Base-by-base conservation (phyloP, 495 filamentous ascomycete genomes). In the Penicillium coffeae region DNA sequence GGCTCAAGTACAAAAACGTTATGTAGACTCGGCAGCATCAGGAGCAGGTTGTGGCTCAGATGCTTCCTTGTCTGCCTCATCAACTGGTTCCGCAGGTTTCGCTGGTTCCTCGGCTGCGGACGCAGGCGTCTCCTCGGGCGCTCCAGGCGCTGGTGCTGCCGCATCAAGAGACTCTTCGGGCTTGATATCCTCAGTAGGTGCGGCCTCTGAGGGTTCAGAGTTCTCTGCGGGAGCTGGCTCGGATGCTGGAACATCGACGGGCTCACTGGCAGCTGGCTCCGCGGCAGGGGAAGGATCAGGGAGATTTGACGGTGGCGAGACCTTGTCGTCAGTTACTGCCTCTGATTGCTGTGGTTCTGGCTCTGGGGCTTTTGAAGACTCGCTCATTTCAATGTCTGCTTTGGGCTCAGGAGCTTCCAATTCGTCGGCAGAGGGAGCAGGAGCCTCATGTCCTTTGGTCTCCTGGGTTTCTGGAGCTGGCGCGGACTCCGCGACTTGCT, bases 361-460 rank as follows among this genome's bases (percentile, higher is more conserved):
- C 25, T 30, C 5, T 30, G 25, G n/a, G n/a, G n/a, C n/a, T n/a
- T n/a, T n/a, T n/a, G n/a, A n/a, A n/a, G n/a, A n/a, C n/a, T 51
- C 51, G 30, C 30, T 47, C 52, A 58, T 53, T 13, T 46, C 38
- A 5, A 45, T 10, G 39, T 58, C 51, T 22, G 43, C 32, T 10
- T 56, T 52, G 27, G 21, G 14, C 33, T 52, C 25, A 5, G 10
- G 10, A 30, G 10, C 25, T 30, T 30, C 25, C 4, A 10, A 4
- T 30, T 30, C 25, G 10, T 4, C 25, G 5, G 25, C 5, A 13
- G 41, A 8, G 20, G 12, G 27, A 22, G 15, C 18, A 20, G 20
- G 13, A 25, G 44, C 1, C 0, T 47, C 42, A 4, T 6, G 30
- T 27, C 5, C 8, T 18, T 13, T 42, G 27, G 27, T 30, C 10